Base-by-base conservation (phyloP, 441 rosid genomes). In the Gossypium davidsonii region DNA sequence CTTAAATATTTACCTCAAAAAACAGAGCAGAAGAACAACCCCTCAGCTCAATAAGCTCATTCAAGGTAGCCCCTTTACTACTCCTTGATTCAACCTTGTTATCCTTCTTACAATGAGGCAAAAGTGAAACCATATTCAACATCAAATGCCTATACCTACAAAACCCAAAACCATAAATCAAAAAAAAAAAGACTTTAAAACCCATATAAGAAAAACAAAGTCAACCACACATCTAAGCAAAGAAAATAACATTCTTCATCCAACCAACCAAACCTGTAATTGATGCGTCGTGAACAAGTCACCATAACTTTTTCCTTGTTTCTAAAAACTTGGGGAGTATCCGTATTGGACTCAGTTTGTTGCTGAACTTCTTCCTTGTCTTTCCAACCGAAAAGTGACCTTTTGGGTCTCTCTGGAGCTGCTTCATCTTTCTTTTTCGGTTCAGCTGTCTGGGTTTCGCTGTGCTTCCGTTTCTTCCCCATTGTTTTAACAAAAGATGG, bases 71-170 rank as follows among this genome's bases (percentile, higher is more conserved):
- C 0, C 97, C 97, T 80, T 91, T 92, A 70, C 85, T 91, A 49
- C 94, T 89, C 74, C 76, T 86, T 23, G 98, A 82, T 71, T 95
- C 99, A 11, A 93, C 94, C 77, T 95, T 95, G 77, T 85, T 95
- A 67, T 95, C 98, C 77, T 93, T 95, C 91, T 95, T 91, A 81
- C 96, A 91, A 42, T 95, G 98, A 20, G 99, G 97, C 71, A 95
- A 76, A 73, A 95, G 91, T 3, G 98, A 91, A 57, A 95, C 96
- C 69, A 95, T 72, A 78, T 93, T 93, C 83, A 95, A 74, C 98
- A 95, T 95, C 92, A 95, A 77, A 83, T 93, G 98, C 75, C 99
- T 89, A 74, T 89, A 95, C 92, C 99, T 95, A 61, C 12, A 59
- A 71, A 71, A n/a, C 18, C 31, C 28, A 17, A 53, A 67, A 59